Conservation (phyloP, 495 filamentous ascomycete species). For the Penicillium bovifimosum region DNA sequence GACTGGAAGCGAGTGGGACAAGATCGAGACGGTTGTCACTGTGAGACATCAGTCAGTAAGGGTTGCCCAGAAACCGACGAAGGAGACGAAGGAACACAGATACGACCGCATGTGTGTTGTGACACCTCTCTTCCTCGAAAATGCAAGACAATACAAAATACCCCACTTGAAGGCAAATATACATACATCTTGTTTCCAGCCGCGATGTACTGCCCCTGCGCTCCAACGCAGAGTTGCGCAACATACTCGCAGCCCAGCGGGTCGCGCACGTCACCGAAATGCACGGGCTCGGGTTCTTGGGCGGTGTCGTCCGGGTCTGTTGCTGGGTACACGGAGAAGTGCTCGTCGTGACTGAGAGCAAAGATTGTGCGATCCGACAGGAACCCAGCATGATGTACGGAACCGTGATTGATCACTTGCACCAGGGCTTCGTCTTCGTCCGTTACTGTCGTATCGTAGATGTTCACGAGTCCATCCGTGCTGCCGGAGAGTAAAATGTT, state of each 20-base stretch:
- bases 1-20: conserved; percentile 53
- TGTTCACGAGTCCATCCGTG: conserved; percentile 86
- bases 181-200: conserved; percentile 42
- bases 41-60: conserved; percentile 5
- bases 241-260: conserved; percentile 76
- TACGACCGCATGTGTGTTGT: neutral
- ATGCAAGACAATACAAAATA: neutral
- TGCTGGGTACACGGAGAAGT: conserved; percentile 68
- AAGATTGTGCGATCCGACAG: conserved; percentile 62
- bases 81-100: neutral
- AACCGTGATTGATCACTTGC: conserved; percentile 84
- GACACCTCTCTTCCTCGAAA: neutral
- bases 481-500: conserved; percentile 74
- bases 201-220: conserved; percentile 40
- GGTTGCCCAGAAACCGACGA: neutral
- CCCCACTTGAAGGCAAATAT: neutral
- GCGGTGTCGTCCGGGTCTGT: conserved; percentile 53
- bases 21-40: conserved; percentile 64
- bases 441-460: conserved; percentile 67
- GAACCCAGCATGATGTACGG: conserved; percentile 82
- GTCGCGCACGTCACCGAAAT: conserved; percentile 72
- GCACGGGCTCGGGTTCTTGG: conserved; percentile 44
- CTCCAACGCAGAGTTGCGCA: conserved; percentile 60
- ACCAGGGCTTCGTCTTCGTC: conserved; percentile 84
- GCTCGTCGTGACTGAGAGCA: conserved; percentile 75